These are phyloP conservation scores for Hymenotorrendiella dingleyae DNA, from an alignment of 2,329 filamentous ascomycete genomes.

Conservation along the genomic window DNA sequence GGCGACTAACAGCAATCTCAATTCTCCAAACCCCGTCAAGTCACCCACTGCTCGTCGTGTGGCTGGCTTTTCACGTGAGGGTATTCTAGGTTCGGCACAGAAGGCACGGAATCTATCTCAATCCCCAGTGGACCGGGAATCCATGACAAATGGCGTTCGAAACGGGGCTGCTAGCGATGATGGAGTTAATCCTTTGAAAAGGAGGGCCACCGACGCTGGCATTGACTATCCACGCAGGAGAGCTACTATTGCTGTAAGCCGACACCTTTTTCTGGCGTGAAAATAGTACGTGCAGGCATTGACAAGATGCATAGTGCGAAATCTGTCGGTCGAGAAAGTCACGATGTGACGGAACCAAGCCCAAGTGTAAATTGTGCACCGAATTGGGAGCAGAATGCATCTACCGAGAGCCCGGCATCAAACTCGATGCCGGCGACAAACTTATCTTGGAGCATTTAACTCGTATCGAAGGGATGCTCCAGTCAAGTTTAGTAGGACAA, in stretches of 20 bases:
- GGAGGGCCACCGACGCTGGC: conserved; percentile 54
- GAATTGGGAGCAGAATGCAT: conserved; percentile 78
- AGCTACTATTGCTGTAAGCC: conserved; percentile 59
- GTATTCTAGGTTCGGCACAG: conserved; percentile 46
- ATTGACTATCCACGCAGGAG: conserved; percentile 59
- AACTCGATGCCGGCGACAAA: conserved; percentile 81
- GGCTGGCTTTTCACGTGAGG: conserved; percentile 47
- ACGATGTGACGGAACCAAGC: conserved; percentile 70
- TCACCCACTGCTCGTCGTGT: conserved; percentile 44
- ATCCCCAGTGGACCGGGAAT: conserved; percentile 41
- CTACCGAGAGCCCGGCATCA: conserved; percentile 80
- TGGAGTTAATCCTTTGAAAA: conserved; percentile 52
- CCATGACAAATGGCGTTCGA: conserved; percentile 35
- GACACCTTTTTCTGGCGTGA: conserved; percentile 3
- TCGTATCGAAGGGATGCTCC: conserved; percentile 73
- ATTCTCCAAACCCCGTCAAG: conserved; percentile 37
- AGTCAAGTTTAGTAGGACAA: conserved; percentile 55
- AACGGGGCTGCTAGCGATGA: conserved; percentile 40
- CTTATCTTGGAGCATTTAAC: conserved; percentile 73
- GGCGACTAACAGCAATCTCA: conserved; percentile 16
- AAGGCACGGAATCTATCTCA: conserved; percentile 51
- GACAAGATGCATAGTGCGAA: conserved; percentile 53
- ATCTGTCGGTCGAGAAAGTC: conserved; percentile 77
- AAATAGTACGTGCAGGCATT: too few species aligned
- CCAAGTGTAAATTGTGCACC: conserved; percentile 78